These are phyloP conservation scores for Heterobasidion parviporum DNA, from an alignment of 1,284 basidiomycete genomes.

Conservation along the genomic window DNA sequence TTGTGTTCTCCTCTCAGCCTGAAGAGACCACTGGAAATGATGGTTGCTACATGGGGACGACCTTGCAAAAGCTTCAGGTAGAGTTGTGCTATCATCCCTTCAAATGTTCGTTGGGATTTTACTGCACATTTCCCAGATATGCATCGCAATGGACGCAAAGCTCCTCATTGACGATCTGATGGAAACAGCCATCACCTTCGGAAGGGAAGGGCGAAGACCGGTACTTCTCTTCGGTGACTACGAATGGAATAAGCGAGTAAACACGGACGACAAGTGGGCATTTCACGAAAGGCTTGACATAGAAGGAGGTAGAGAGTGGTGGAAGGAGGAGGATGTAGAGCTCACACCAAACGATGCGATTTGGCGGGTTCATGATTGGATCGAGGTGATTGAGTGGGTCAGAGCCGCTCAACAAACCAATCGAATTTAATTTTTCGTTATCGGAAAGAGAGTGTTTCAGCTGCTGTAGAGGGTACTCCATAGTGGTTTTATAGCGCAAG, in stretches of 20 bases:
- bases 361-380: conserved; percentile 42
- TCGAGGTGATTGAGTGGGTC: conserved; percentile 36
- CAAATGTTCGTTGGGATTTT: not conserved
- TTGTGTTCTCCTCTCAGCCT: conserved; percentile 10
- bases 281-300: conserved; percentile 44
- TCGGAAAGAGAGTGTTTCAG: too few relatives aligned
- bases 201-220: conserved; percentile 14
- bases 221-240: conserved; percentile 65
- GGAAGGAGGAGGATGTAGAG: conserved; percentile 38
- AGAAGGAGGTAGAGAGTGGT: conserved; percentile 38
- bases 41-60: conserved; percentile 7
- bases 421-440: not conserved
- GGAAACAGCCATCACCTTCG: conserved; percentile 55
- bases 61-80: conserved; percentile 9
- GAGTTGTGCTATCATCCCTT: not conserved
- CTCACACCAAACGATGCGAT: conserved; percentile 32
- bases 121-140: conserved; percentile 31
- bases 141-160: conserved; percentile 44
- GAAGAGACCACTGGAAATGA: not conserved
- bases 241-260: conserved; percentile 55
- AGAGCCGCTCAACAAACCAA: not conserved
- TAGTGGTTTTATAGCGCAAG: too few relatives aligned
- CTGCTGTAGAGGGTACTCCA: too few relatives aligned
- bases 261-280: conserved; percentile 39
- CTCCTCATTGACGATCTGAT: conserved; percentile 69